Base-by-base conservation (phyloP, 2,329 filamentous ascomycete species). In the Aspergillus nomiae region DNA sequence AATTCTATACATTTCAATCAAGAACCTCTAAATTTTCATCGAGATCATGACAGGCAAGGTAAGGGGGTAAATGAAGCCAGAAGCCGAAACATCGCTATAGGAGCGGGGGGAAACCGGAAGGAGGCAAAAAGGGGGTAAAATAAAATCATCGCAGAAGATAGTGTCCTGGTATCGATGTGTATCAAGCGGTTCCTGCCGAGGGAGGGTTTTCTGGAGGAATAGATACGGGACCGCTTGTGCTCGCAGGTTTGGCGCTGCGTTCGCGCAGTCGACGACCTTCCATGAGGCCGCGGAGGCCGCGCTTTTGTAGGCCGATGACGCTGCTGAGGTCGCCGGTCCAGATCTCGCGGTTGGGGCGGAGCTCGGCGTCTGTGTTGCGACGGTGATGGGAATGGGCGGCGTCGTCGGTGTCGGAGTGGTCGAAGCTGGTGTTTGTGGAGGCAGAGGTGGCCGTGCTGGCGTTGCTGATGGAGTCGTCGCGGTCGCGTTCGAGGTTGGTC, bases 261-360 rank as follows among this genome's bases (percentile, higher is more conserved):
- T 96, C 92, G 51, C 94, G 84, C 82, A 97, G 89, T 64, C 94
- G 85, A 51, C 94, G 84, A 4, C 94, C 94, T 77, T 98, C 95
- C 95, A 99, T 98, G 69, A 99, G 78, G 0, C 95, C 95, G 63
- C 94, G 85, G 41, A 99, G 78, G 0, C 95, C 95, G 59, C 95
- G 86, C 82, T 99, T 99, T 82, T 99, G 95, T 67, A 99, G 76
- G 0, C 95, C 95, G 69, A 99, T 96, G 3, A 98, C 94, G 56
- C 92, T 92, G 80, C 80, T 96, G 87, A 62, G 90, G 89, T 71
- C 86, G 82, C 81, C 82, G 2, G 80, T 84, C 94, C 95, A 99
- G 0, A 94, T 83, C 68, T 93, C 90, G 16, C 86, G 80, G 16
- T 83, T 78, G 3, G 70, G 67, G 66, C 71, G 66, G 58, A 71